A percentile compares a stretch with the other conserved stretches of the same genome.
phyloP scores from a whole-genome alignment of 2,329 filamentous ascomycete genomes.

The Claviceps sorghi region DNA sequence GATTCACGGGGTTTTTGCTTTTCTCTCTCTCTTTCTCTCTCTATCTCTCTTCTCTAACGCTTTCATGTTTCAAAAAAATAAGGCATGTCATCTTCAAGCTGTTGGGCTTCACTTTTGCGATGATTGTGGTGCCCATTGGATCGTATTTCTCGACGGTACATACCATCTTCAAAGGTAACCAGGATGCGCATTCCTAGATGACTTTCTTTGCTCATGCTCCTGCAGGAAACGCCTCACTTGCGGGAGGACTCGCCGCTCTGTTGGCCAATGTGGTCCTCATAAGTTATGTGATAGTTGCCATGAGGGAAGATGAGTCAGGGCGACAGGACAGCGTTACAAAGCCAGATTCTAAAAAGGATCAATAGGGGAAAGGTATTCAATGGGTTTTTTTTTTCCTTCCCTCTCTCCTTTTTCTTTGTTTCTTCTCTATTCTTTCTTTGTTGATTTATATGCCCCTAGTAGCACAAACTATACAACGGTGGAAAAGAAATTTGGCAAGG shows the following conservation, averaged over 20 bases:
- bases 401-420: not conserved
- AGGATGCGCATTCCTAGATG: not conserved
- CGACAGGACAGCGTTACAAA: constrained; percentile 29
- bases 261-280: constrained; percentile 86
- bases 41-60: not conserved
- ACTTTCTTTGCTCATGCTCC: not conserved
- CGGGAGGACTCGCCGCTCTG: constrained; percentile 71
- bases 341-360: constrained; percentile 34
- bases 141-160: constrained; percentile 77
- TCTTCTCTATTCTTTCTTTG: too few species aligned
- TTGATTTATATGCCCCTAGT: not conserved
- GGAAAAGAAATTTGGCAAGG: not conserved
- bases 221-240: constrained; percentile 74
- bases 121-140: constrained; percentile 75
- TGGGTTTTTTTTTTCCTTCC: not conserved
- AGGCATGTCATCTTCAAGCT: constrained; percentile 83
- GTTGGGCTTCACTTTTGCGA: constrained; percentile 76
- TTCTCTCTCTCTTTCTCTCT: not conserved
- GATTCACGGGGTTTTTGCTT: too few species aligned
- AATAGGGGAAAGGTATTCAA: constrained; percentile 14
- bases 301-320: constrained; percentile 59
- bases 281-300: constrained; percentile 80
- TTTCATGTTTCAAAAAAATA: constrained; percentile 17
- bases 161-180: constrained; percentile 59
- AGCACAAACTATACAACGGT: not conserved